These are phyloP conservation scores for Talaromyces liani DNA, from an alignment of 495 filamentous ascomycete genomes.

Conservation along the genomic window DNA sequence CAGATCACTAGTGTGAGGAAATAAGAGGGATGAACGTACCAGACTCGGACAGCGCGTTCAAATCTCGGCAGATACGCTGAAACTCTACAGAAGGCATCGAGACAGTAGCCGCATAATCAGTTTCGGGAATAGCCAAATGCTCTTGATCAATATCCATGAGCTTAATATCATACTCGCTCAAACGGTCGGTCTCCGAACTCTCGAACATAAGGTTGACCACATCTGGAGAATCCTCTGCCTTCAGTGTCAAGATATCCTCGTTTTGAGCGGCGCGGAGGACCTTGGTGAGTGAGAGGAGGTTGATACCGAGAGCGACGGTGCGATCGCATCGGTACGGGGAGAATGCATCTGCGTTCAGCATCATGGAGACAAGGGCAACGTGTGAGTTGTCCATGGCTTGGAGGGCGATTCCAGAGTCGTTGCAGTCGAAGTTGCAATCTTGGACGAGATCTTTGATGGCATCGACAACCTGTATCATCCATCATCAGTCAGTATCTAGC, in stretches of 20 bases:
- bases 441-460: slow-evolving; percentile 99
- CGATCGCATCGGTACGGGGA: slow-evolving; percentile 97
- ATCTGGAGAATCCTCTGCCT: slow-evolving; percentile 95
- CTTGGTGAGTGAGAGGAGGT: slow-evolving; percentile 92
- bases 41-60: slow-evolving; percentile 87
- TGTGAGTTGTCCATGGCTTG: slow-evolving; percentile 99
- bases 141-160: slow-evolving; percentile 99
- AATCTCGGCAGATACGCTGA: slow-evolving; percentile 86
- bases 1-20: background rate
- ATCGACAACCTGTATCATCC: slow-evolving; percentile 71
- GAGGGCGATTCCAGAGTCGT: slow-evolving; percentile 95
- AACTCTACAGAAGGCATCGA: slow-evolving; percentile 87
- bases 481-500: slow-evolving; percentile 3
- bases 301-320: slow-evolving; percentile 97
- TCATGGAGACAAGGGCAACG: slow-evolving; percentile 97
- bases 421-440: slow-evolving; percentile 99
- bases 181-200: slow-evolving; percentile 77
- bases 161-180: slow-evolving; percentile 99
- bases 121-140: slow-evolving; percentile 97
- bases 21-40: slow-evolving; percentile 44
- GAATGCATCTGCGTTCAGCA: slow-evolving; percentile 93
- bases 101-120: slow-evolving; percentile 90
- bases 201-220: slow-evolving; percentile 94
- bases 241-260: slow-evolving; percentile 91
- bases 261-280: slow-evolving; percentile 90